Base-by-base conservation (phyloP, 83 land plant genomes). In the Thuja plicata region DNA sequence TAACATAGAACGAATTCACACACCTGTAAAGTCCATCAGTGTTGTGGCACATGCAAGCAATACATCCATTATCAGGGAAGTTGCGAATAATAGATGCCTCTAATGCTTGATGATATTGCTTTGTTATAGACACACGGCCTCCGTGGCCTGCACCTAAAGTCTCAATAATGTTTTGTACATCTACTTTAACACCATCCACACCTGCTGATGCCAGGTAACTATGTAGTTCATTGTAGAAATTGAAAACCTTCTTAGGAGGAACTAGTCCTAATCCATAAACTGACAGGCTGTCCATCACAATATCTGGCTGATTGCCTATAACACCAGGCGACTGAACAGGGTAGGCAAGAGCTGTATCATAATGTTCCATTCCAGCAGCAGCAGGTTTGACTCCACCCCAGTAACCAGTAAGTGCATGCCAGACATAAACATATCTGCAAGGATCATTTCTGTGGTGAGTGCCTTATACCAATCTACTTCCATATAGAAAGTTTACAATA, bases 361-460 rank as follows among this genome's bases (percentile, higher is more conserved):
- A 97, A 73, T 92, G 95, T 88, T 97, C 94, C 93, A 95, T 95
- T 37, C 94, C 95, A 50, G 87, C 87, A 50, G 91, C 94, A 50
- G 93, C 95, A 0, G 97, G 99, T 37, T 96, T 95, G 52, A 97
- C 95, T 62, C 99, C 99, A 45, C 99, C 99, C 99, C 99, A 97
- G 81, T 96, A 97, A 32, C 99, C 99, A 13, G 95, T 92, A 35
- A 97, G 89, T 12, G 99, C 96, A 87, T 97, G 99, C 99, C 99
- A 97, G 40, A 95, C 97, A 89, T 97, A 96, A 10, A 97, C 98
- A 89, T 89, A 92, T 89, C 98, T 97, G 91, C 45, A n/a, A 15
- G 60, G 62, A 40, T 54, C 27, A 40, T 38, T n/a, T 1, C 17
- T 40, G 27, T 87, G 71, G 70, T 92, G 43, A 91, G 86, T 48